These are phyloP conservation scores for Ajuga chamaepitys DNA, from an alignment of 257 asterid species.

Conservation along the genomic window DNA sequence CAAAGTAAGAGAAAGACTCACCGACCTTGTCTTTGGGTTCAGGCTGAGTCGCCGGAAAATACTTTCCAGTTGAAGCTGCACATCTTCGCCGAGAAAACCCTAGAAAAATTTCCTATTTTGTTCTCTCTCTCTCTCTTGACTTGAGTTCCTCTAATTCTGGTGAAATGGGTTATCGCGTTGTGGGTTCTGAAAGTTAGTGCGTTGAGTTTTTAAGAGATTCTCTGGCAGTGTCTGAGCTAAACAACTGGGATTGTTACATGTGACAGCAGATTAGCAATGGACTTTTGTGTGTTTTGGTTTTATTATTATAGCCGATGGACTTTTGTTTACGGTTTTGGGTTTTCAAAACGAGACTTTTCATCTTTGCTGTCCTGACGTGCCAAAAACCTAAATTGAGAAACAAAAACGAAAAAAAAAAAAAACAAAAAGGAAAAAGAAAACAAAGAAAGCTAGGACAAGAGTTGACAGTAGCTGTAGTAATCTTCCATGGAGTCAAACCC, in stretches of 20 bases:
- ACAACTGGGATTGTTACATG: conserved; percentile 30
- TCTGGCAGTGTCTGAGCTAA: conserved; percentile 30
- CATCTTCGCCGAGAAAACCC: conserved; percentile 27
- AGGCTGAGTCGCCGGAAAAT: conserved; percentile 7
- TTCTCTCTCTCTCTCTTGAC: background rate
- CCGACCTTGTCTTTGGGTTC: conserved; percentile 16
- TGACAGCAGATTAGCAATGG: conserved; percentile 24
- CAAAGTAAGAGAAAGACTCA: conserved; percentile 6
- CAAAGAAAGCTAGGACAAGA: no score
- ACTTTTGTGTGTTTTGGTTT: conserved; percentile 15
- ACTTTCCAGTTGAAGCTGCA: conserved; percentile 8
- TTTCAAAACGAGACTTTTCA: conserved; percentile 21
- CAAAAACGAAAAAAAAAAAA: conserved; percentile 11
- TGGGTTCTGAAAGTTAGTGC: conserved; percentile 25
- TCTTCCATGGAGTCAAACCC: conserved; percentile 19
- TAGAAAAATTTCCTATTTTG: conserved; percentile 5
- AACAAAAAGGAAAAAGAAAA: conserved; percentile 2
- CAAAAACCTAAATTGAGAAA: conserved; percentile 14
- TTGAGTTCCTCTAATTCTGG: background rate
- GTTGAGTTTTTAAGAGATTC: conserved; percentile 36
- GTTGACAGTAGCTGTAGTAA: no score
- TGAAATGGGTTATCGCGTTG: conserved; percentile 8
- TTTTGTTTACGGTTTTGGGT: conserved; percentile 6
- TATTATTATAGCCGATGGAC: no score
- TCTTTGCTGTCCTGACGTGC: conserved; percentile 31